Conservation (phyloP, 225 moss, liverwort and hornwort species). For the Pseudoscleropodium purum region DNA sequence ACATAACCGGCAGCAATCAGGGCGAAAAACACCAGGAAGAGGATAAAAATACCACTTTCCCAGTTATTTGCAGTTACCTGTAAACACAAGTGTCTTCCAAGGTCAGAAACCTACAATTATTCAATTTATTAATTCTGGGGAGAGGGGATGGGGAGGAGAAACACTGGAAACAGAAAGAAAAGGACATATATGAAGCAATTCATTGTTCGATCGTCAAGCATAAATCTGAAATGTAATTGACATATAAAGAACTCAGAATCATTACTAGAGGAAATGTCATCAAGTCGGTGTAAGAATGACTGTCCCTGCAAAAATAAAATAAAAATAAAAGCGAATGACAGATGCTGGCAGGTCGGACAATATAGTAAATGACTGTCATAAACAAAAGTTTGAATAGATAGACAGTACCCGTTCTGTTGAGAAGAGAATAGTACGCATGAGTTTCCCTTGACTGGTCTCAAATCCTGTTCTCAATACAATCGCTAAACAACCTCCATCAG, state of each 20-base stretch:
- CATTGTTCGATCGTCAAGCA: background rate
- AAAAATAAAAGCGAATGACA: background rate
- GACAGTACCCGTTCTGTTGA: constrained; percentile 83
- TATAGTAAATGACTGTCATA: background rate
- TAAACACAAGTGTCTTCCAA: background rate
- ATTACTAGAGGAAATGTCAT: background rate
- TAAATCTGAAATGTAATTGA: background rate
- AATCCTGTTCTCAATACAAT: constrained; percentile 94
- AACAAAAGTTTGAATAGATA: background rate
- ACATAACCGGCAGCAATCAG: constrained; percentile 97
- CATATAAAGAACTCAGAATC: background rate
- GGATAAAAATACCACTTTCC: constrained; percentile 96
- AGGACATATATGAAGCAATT: background rate
- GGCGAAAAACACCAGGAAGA: constrained; percentile 93
- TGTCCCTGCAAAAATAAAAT: background rate
- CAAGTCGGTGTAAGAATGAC: background rate
- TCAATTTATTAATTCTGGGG: background rate
- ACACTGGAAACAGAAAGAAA: background rate
- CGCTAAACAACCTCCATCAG: constrained; percentile 97
- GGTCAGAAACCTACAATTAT: background rate
- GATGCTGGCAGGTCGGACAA: background rate
- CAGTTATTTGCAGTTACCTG: constrained; percentile 95
- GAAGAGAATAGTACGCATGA: constrained; percentile 97
- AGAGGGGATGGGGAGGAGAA: background rate
- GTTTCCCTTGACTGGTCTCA: constrained; percentile 98